These are phyloP conservation scores for Torulaspora globosa DNA, from an alignment of 1,139 yeast genomes.

Conservation along the genomic window DNA sequence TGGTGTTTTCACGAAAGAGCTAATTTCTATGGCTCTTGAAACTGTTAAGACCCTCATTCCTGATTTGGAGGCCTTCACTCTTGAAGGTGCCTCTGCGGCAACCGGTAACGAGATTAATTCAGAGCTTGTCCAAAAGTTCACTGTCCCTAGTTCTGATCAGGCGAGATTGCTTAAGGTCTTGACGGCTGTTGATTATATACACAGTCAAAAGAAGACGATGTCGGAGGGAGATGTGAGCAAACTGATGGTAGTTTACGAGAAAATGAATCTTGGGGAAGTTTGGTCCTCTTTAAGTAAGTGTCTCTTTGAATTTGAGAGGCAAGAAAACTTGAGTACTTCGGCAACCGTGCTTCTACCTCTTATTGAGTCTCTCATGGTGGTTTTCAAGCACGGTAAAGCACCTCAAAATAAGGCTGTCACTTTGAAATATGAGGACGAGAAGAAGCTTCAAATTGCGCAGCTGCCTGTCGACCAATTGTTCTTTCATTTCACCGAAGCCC, in stretches of 20 bases:
- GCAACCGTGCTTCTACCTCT: constrained; percentile 82
- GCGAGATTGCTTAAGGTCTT: constrained; percentile 78
- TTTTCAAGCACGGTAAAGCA: constrained; percentile 81
- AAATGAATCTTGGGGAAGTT: constrained; percentile 66
- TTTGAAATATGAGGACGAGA: constrained; percentile 54
- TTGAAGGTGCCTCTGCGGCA: constrained; percentile 42
- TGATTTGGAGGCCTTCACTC: constrained; percentile 53
- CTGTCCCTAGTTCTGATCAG: constrained; percentile 81
- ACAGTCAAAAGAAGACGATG: constrained; percentile 38
- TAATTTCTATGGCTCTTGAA: constrained; percentile 60
- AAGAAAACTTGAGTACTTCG: constrained; percentile 51
- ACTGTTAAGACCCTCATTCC: constrained; percentile 55
- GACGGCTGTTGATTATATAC: constrained; percentile 85
- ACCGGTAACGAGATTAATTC: constrained; percentile 48
- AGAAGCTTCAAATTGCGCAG: constrained; percentile 63
- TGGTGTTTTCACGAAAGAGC: constrained; percentile 61
- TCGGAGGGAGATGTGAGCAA: constrained; percentile 31
- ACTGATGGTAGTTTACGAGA: constrained; percentile 59
- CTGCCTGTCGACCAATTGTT: constrained; percentile 79
- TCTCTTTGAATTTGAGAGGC: constrained; percentile 44
- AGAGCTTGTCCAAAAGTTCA: constrained; percentile 59
- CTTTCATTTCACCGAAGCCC: constrained; percentile 85
- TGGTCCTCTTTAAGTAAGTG: constrained; percentile 89
- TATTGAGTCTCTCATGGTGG: constrained; percentile 92
- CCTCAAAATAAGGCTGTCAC: constrained; percentile 41